Evolutionary conservation across 257 asterid genomes (phyloP).

Genomic region (Jaltomata sinuosa): DNA sequence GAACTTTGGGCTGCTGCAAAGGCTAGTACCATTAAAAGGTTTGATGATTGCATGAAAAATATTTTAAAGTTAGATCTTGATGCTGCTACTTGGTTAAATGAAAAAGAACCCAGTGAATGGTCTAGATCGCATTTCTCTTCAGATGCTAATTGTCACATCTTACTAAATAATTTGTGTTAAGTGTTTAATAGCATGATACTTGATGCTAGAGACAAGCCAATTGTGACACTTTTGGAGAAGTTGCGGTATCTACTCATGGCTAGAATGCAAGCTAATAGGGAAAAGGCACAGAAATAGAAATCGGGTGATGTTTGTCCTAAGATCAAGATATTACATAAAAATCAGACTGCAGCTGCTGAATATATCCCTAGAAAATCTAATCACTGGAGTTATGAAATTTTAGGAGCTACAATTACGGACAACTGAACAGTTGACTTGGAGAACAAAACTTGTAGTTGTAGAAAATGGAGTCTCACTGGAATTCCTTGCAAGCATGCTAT

Average conservation of each 20-base stretch:
- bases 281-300: not conserved
- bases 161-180: not conserved
- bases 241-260: not conserved
- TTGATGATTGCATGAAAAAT: not conserved
- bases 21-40: not conserved
- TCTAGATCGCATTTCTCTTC: slow-evolving; percentile 1
- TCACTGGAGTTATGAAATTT: not conserved
- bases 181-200: not conserved
- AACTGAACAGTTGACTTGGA: not conserved
- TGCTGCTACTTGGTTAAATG: not conserved
- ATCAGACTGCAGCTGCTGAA: not conserved
- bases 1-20: not conserved
- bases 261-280: not conserved
- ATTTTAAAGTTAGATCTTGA: not conserved
- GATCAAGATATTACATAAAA: not conserved
- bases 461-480: not conserved
- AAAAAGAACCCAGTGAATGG: not conserved
- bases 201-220: no score
- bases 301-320: not conserved
- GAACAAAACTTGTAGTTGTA: not conserved
- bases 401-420: not conserved
- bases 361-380: not conserved
- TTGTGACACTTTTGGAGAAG: no score
- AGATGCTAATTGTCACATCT: not conserved
- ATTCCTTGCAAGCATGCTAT: not conserved